Conservation (phyloP, 2,329 filamentous ascomycete species). For the Alternaria incomplexa region DNA sequence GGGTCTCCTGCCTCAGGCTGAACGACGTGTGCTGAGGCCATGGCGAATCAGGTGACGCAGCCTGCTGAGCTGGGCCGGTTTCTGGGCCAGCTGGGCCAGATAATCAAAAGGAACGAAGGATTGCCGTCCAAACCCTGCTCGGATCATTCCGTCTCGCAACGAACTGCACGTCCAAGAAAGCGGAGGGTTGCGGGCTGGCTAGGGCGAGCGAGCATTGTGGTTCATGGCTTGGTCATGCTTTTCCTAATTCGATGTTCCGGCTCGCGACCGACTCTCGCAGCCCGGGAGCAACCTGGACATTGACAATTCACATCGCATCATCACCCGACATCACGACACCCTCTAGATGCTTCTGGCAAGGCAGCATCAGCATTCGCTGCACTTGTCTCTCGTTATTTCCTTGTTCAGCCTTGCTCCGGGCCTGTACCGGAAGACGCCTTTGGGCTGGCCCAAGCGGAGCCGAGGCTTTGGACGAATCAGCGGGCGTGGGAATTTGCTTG, state of each 20-base stretch:
- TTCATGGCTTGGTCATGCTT: constrained; percentile 32
- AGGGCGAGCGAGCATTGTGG: constrained; percentile 25
- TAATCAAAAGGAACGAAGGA: constrained; percentile 39
- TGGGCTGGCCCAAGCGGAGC: constrained; percentile 28
- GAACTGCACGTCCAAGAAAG: constrained; percentile 30
- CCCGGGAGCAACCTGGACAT: background rate
- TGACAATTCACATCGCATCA: constrained; percentile 9
- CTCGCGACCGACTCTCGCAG: constrained; percentile 13
- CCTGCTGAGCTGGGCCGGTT: constrained; percentile 30
- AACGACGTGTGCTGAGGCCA: constrained; percentile 25
- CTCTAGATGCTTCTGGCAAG: constrained; percentile 13
- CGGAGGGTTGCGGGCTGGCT: constrained; percentile 22
- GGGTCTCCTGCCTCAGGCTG: constrained; percentile 40
- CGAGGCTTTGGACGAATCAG: constrained; percentile 35
- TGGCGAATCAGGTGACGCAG: constrained; percentile 36
- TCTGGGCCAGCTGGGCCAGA: constrained; percentile 33
- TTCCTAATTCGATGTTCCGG: constrained; percentile 25
- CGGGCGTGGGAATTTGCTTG: constrained; percentile 32
- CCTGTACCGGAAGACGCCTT: constrained; percentile 36
- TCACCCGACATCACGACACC: constrained; percentile 9
- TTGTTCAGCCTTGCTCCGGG: constrained; percentile 37
- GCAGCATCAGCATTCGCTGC: constrained; percentile 20
- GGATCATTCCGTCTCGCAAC: constrained; percentile 37
- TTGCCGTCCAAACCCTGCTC: constrained; percentile 38
- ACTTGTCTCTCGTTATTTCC: constrained; percentile 16